phyloP scores from a whole-genome alignment of 108 stramenopile genomes.

The Parmales sp. region DNA sequence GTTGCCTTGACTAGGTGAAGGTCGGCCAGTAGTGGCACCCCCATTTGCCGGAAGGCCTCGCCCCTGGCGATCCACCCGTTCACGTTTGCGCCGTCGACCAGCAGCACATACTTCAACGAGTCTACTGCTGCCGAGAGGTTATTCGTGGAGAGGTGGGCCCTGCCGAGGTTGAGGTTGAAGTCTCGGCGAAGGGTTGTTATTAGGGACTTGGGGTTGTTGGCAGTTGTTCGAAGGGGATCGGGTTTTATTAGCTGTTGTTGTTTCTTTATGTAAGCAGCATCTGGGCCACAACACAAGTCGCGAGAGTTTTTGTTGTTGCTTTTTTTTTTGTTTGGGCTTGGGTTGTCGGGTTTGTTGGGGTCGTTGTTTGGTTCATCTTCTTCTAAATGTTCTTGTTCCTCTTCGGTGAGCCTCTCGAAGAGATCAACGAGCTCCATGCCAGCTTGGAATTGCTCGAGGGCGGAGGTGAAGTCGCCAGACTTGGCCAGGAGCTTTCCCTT shows the following conservation, averaged over 20 bases:
- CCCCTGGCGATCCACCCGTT: neutral
- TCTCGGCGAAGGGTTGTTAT: neutral
- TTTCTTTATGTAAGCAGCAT: neutral
- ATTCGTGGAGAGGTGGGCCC: neutral
- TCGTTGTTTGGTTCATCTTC: neutral
- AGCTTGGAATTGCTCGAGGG: neutral
- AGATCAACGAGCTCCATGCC: neutral
- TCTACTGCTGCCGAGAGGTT: neutral
- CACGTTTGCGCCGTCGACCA: neutral
- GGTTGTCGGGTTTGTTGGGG: neutral
- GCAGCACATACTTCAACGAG: neutral
- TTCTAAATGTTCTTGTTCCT: neutral
- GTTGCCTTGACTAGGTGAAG: neutral
- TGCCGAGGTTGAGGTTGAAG: slow-evolving; percentile 2
- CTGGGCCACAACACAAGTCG: neutral
- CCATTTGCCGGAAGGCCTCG: neutral
- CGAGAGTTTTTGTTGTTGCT: neutral
- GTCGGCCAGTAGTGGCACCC: neutral
- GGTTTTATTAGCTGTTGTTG: neutral
- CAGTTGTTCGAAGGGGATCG: neutral
- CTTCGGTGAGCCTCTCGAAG: neutral
- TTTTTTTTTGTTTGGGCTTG: neutral
- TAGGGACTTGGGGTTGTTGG: neutral
- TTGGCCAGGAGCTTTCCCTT: neutral
- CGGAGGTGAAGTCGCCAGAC: neutral